phyloP scores from a whole-genome alignment of 495 filamentous ascomycete genomes.

The Penicillium coffeae region DNA sequence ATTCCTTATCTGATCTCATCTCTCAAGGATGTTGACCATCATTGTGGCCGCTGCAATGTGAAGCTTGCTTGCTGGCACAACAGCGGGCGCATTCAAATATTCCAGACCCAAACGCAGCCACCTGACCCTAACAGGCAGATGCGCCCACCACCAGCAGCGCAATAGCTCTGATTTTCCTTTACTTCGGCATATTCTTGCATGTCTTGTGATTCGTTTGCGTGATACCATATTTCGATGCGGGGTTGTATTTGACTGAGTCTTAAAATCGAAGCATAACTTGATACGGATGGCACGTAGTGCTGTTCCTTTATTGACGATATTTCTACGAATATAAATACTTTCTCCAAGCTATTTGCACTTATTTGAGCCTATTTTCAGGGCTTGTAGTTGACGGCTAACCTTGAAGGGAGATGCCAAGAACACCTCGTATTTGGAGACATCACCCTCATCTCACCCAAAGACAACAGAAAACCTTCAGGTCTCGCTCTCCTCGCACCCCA shows the following conservation, averaged over 20 bases:
- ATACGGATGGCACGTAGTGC: not conserved
- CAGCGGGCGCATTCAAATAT: slow-evolving; percentile 45
- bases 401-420: too few relatives aligned
- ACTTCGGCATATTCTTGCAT: not conserved
- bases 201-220: not conserved
- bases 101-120: slow-evolving; percentile 17
- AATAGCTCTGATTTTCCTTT: not conserved
- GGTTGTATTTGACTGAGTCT: not conserved
- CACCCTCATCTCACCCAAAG: not conserved
- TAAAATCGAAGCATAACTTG: too few relatives aligned
- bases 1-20: slow-evolving; percentile 49
- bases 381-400: too few relatives aligned
- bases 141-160: not conserved
- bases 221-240: not conserved
- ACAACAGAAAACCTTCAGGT: too few relatives aligned
- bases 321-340: not conserved
- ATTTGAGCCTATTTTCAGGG: too few relatives aligned
- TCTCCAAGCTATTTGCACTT: too few relatives aligned
- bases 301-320: not conserved
- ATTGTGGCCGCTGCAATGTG: slow-evolving; percentile 46
- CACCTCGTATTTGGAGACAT: too few relatives aligned
- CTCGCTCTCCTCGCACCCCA: too few relatives aligned
- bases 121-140: not conserved
- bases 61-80: slow-evolving; percentile 50
- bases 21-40: slow-evolving; percentile 51